Evolutionary conservation across 2,329 filamentous ascomycete genomes (phyloP).

Genomic region (Nothophoma quercina): DNA sequence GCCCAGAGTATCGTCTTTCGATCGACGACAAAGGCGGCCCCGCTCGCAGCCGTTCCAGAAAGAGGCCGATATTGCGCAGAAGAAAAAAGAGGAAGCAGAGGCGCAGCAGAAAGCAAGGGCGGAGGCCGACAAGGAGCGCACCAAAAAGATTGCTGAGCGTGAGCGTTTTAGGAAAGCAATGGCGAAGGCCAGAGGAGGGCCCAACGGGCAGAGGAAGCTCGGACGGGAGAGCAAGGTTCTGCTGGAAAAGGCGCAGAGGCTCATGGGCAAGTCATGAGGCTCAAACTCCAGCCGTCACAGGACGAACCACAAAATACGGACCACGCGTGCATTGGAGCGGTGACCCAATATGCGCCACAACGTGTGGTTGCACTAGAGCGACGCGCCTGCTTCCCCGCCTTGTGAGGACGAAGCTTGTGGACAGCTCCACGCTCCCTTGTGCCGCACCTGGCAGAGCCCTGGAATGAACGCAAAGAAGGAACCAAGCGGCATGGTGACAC

Average conservation of each 20-base stretch:
- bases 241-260: constrained; percentile 77
- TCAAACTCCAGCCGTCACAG: background rate
- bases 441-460: background rate
- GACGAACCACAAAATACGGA: background rate
- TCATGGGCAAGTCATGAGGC: constrained; percentile 60
- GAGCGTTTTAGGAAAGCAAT: constrained; percentile 74
- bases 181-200: constrained; percentile 67
- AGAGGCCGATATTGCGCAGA: constrained; percentile 57
- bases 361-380: background rate
- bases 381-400: background rate
- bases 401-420: background rate
- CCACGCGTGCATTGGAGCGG: background rate
- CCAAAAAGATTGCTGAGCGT: constrained; percentile 64
- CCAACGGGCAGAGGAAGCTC: constrained; percentile 77
- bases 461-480: constrained; percentile 5
- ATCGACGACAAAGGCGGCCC: constrained; percentile 35
- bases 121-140: constrained; percentile 68
- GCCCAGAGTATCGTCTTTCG: constrained; percentile 26
- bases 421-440: background rate
- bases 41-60: constrained; percentile 52
- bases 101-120: constrained; percentile 66
- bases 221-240: constrained; percentile 81
- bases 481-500: constrained; percentile 8
- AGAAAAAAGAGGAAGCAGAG: constrained; percentile 69
- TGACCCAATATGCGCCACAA: background rate